These are phyloP conservation scores for Leishmania braziliensis DNA, from an alignment of 208 protist genomes.

Conservation along the genomic window DNA sequence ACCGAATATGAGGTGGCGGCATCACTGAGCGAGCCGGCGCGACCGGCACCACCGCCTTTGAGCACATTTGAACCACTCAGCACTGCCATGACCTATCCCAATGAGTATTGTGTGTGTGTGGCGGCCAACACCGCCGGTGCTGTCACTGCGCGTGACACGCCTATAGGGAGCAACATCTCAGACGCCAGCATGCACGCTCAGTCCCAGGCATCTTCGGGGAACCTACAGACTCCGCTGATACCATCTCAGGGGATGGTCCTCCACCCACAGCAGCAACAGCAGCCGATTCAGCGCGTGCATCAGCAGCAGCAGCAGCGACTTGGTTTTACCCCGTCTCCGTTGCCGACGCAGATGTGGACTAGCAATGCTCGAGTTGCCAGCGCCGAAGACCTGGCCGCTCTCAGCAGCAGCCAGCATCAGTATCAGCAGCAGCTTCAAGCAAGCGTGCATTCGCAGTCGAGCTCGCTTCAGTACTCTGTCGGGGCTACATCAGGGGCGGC, in stretches of 20 bases:
- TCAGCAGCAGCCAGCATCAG: not conserved
- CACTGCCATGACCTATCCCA: not conserved
- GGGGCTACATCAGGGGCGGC: not conserved
- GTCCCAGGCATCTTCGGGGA: not conserved
- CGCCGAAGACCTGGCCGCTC: not conserved
- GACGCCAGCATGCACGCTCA: not conserved
- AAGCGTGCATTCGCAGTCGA: not conserved
- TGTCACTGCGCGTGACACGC: not conserved
- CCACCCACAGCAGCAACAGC: not conserved
- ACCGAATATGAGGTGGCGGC: not conserved
- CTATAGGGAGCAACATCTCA: not conserved
- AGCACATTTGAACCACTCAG: slow-evolving; percentile 1
- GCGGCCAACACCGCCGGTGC: not conserved
- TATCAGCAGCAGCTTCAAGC: not conserved
- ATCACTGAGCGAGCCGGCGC: not conserved
- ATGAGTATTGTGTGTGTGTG: not conserved
- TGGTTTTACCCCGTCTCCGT: not conserved
- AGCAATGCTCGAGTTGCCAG: not conserved
- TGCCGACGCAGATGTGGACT: not conserved
- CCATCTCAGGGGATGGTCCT: not conserved
- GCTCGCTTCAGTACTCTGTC: not conserved
- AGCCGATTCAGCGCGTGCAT: not conserved
- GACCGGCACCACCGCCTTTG: not conserved
- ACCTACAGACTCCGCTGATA: not conserved
- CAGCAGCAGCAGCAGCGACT: slow-evolving; percentile 5